Percentiles rank a stretch among this genome's conserved stretches.
These are phyloP conservation scores for Sphaerostilbella broomeana DNA, from an alignment of 2,329 filamentous ascomycete genomes.

Conservation along the genomic window DNA sequence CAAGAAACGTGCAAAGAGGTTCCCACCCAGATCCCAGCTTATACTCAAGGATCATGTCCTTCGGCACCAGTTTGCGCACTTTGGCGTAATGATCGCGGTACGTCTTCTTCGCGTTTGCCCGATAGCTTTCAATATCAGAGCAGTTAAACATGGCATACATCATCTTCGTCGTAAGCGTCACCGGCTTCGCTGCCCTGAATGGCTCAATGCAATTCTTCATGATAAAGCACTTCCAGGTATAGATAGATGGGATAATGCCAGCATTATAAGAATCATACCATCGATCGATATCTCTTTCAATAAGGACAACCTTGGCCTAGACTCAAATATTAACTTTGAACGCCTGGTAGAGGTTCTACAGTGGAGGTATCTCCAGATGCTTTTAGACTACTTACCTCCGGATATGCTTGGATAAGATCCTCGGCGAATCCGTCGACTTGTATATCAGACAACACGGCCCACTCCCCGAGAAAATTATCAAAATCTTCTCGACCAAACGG, in stretches of 20 bases:
- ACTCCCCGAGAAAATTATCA: constrained; percentile 61
- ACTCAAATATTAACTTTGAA: too few relatives aligned
- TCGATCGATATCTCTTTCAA: constrained; percentile 58
- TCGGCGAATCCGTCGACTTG: constrained; percentile 57
- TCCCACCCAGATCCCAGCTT: constrained; percentile 31
- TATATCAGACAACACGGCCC: constrained; percentile 65
- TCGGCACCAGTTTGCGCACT: constrained; percentile 12
- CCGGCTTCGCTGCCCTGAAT: neutral
- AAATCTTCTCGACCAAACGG: constrained; percentile 48
- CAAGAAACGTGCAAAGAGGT: constrained; percentile 31
- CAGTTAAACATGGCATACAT: neutral
- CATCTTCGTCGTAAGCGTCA: neutral
- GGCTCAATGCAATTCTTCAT: neutral
- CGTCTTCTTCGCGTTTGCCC: neutral
- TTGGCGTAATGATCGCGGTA: constrained; percentile 10
- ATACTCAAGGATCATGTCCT: constrained; percentile 22
- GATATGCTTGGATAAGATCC: constrained; percentile 66
- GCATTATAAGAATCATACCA: constrained; percentile 31
- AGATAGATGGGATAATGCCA: neutral
- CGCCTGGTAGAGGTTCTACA: too few relatives aligned
- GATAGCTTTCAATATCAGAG: neutral
- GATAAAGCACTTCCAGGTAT: neutral
- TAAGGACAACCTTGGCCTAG: constrained; percentile 63
- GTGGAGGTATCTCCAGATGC: too few relatives aligned
- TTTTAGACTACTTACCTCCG: constrained; percentile 31